Conservation (phyloP, 2,329 filamentous ascomycete genomes). For the Diaporthe humulicola region DNA sequence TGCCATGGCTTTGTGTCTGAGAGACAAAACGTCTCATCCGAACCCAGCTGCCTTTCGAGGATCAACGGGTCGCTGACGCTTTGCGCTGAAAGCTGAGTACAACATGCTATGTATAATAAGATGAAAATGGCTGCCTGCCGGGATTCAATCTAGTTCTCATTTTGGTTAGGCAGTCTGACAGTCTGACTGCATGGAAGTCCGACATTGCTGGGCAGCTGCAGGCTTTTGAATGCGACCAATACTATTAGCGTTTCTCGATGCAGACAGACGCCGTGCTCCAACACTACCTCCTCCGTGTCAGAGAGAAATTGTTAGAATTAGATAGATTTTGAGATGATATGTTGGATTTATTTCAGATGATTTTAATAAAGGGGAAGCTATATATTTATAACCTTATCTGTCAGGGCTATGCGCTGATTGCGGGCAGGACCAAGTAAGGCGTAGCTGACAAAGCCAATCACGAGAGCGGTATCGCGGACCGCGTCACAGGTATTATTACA, state of each 20-base stretch:
- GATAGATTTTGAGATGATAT: background rate
- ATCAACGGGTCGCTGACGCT: background rate
- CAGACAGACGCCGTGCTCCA: slow-evolving; percentile 1
- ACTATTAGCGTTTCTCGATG: background rate
- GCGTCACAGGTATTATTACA: no score
- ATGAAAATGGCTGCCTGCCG: background rate
- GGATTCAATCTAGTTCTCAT: background rate
- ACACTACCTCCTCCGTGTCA: background rate
- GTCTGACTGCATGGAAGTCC: slow-evolving; percentile 5
- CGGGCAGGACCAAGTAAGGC: no score
- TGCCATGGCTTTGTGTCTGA: slow-evolving; percentile 10
- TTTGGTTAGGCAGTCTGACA: slow-evolving; percentile 14
- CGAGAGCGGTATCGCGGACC: no score
- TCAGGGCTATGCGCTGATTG: background rate
- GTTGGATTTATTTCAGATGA: no score
- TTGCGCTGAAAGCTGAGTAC: slow-evolving; percentile 1
- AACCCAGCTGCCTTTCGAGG: background rate
- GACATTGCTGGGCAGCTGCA: slow-evolving; percentile 7
- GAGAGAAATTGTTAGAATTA: background rate
- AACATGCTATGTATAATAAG: slow-evolving; percentile 1
- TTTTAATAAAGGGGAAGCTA: background rate
- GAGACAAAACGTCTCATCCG: background rate
- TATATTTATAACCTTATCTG: background rate
- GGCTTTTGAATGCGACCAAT: background rate
- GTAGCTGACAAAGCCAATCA: no score